Evolutionary conservation across 495 filamentous ascomycete genomes (phyloP), one percentile per base, ranked within the genome.

Genomic region (Trichoderma reesei): DNA sequence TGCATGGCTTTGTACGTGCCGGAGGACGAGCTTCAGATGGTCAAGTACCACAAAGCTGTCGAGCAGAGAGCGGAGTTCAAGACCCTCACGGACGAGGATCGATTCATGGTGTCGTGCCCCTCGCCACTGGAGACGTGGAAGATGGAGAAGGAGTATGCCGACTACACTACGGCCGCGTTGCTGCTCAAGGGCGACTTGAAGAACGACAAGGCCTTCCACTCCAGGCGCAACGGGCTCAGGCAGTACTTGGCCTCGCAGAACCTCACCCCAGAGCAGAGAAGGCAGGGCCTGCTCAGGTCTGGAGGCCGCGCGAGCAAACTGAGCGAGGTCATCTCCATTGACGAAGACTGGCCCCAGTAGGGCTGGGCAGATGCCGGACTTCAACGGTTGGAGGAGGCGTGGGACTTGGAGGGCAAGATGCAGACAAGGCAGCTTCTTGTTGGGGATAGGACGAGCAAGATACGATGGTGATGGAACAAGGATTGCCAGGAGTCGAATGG

Each of bases 271-370:
- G 26, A 26, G 26, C 26, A 26, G 26, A 46, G 13, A 14, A 46
- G 54, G 1, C 60, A 34, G 34, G 13, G 26, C 31, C 60, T 56
- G 8, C 7, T 61, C 4, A 34, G 60, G 10, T 61, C 60, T 0
- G 8, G 39, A 6, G 60, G 60, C 16, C 41, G 9, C 16, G 60
- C 36, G 10, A 41, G 36, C 36, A 39, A n/a, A 0, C 39, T 61
- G 9, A 39, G 60, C 39, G 60, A 61, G n/a, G 60, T 61, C 60
- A 61, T 61, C 8, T 61, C 60, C 20, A n/a, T 61, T n/a, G 60
- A 61, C 33, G 60, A 61, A n/a, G 39, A 41, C 9, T 61, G 60
- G 60, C 60, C 60, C 2, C 3, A 20, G 4, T 34, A 56, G 11
- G 51, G 26, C 51, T 56, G 51, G 51, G 20, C 51, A 3, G 26